A percentile compares a stretch with the other conserved stretches of the same genome.
Evolutionary conservation across 495 filamentous ascomycete genomes (phyloP).

Genomic region (Acidomyces sp.): DNA sequence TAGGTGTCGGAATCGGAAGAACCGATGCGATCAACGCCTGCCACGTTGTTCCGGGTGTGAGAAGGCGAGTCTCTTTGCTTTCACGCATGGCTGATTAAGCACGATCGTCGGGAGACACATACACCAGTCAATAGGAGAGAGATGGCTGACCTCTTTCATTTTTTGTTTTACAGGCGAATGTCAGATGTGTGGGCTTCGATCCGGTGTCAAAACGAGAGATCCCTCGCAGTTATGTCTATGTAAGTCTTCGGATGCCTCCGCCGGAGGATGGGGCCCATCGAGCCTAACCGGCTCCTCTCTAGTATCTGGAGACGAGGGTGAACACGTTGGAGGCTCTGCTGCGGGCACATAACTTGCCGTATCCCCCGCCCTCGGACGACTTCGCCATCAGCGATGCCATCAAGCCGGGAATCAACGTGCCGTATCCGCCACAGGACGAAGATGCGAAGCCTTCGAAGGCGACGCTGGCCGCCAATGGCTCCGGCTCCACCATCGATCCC

Average conservation of each 20-base stretch:
- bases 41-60: conserved; percentile 83
- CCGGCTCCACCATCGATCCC: conserved; percentile 13
- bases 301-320: conserved; percentile 80
- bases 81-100: too few species aligned
- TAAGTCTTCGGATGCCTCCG: too few species aligned
- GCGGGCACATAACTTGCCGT: conserved; percentile 52
- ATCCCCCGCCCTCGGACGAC: conserved; percentile 59
- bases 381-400: conserved; percentile 46
- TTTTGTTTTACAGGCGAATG: conserved; percentile 23
- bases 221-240: conserved; percentile 76
- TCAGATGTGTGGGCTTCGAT: conserved; percentile 87
- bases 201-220: conserved; percentile 92
- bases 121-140: too few species aligned
- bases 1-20: conserved; percentile 82
- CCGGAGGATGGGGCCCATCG: too few species aligned
- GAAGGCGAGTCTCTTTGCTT: conserved; percentile 53
- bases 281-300: too few species aligned
- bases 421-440: conserved; percentile 5
- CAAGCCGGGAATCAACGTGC: conserved; percentile 32
- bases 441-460: not conserved
- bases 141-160: not conserved
- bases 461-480: not conserved
- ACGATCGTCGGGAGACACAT: too few species aligned
- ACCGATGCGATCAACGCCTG: conserved; percentile 83
- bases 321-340: conserved; percentile 72